phyloP scores from a whole-genome alignment of 139 green algal genomes.

The Tetradesmus lagerheimii region DNA sequence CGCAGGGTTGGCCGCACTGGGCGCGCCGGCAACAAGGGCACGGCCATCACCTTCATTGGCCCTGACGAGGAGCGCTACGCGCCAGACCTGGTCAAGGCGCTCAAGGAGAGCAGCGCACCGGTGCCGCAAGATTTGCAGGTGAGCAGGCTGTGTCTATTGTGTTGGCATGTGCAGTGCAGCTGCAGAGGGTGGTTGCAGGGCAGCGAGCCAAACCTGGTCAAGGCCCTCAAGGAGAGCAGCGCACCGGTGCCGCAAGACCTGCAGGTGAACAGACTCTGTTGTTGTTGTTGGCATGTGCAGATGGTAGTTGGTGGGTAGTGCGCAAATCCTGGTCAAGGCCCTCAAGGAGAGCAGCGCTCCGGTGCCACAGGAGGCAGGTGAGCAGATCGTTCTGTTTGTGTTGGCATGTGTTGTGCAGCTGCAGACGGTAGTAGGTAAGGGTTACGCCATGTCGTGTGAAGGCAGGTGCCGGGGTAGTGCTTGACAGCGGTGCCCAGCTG shows the following conservation, averaged over 20 bases:
- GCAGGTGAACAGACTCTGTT: slow-evolving; percentile 45
- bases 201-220: slow-evolving; percentile 94
- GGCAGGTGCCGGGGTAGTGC: no score
- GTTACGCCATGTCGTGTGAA: no score
- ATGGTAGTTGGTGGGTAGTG: slow-evolving; percentile 38
- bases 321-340: slow-evolving; percentile 95
- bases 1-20: slow-evolving; percentile 89
- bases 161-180: background rate
- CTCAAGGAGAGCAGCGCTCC: slow-evolving; percentile 82
- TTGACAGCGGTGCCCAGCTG: no score
- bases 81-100: slow-evolving; percentile 95
- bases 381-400: background rate
- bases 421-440: background rate
- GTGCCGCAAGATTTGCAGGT: slow-evolving; percentile 80
- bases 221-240: slow-evolving; percentile 87
- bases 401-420: no score
- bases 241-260: slow-evolving; percentile 82
- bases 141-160: background rate
- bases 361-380: slow-evolving; percentile 78
- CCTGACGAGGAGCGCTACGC: slow-evolving; percentile 93
- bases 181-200: no score
- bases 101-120: slow-evolving; percentile 82
- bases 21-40: slow-evolving; percentile 87
- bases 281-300: background rate
- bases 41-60: slow-evolving; percentile 96